phyloP scores from a whole-genome alignment of 2,329 filamentous ascomycete species.

The Apiospora phragmitis region DNA sequence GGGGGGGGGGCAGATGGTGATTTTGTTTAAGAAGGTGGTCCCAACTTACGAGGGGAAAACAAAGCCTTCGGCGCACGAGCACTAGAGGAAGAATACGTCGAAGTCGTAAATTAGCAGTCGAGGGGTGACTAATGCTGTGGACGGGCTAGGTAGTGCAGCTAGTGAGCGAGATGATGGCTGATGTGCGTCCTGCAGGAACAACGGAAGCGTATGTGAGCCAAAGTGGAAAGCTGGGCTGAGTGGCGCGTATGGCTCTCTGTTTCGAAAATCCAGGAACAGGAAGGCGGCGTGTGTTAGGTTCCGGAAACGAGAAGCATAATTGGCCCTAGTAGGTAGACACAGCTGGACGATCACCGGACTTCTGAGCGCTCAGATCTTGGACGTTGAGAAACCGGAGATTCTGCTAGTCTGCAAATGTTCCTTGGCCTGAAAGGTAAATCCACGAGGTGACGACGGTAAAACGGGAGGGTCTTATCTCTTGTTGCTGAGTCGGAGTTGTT shows the following conservation, averaged over 20 bases:
- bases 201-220: constrained; percentile 24
- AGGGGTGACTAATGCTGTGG: constrained; percentile 24
- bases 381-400: constrained; percentile 19
- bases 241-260: constrained; percentile 24
- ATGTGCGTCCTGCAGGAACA: constrained; percentile 24
- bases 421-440: constrained; percentile 15
- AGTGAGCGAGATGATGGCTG: constrained; percentile 23
- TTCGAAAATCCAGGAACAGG: constrained; percentile 34
- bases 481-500: constrained; percentile 5
- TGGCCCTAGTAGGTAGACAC: constrained; percentile 22
- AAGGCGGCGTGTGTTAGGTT: constrained; percentile 33
- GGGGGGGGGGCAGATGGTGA: constrained; percentile 16
- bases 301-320: constrained; percentile 33
- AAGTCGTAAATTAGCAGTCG: constrained; percentile 22
- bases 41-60: constrained; percentile 26
- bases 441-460: constrained; percentile 10
- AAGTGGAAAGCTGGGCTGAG: constrained; percentile 19
- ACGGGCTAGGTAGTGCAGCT: constrained; percentile 25
- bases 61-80: constrained; percentile 25
- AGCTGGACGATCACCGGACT: constrained; percentile 18
- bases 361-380: constrained; percentile 24
- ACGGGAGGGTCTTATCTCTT: constrained; percentile 3
- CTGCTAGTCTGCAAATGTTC: constrained; percentile 14
- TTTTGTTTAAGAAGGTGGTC: constrained; percentile 23
- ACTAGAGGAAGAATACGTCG: constrained; percentile 23